Conservation (phyloP, 2,329 filamentous ascomycete genomes). For the Sphaerulina musiva region DNA sequence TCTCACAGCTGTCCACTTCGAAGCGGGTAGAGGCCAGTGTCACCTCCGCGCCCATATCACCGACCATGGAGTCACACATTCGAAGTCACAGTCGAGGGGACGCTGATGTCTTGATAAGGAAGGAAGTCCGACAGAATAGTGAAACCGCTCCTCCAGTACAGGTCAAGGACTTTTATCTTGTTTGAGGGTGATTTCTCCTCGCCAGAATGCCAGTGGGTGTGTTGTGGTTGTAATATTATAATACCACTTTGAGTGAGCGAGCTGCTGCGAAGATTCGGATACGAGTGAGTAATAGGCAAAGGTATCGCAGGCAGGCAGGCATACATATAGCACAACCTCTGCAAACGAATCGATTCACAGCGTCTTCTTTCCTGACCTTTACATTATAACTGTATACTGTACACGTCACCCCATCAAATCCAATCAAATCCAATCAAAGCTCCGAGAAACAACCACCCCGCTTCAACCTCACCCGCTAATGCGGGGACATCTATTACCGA, state of each 20-base stretch:
- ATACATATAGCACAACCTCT: neutral
- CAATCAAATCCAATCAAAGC: neutral
- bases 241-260: neutral
- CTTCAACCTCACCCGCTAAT: neutral
- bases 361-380: too few species aligned
- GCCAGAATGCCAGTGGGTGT: too few species aligned
- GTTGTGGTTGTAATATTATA: too few species aligned
- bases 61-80: conserved; percentile 12
- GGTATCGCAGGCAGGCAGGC: neutral
- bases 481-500: neutral
- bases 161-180: conserved; percentile 12
- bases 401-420: neutral
- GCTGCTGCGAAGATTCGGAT: too few species aligned
- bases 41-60: conserved; percentile 16
- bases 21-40: conserved; percentile 12
- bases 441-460: neutral
- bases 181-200: neutral
- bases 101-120: conserved; percentile 24
- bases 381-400: too few species aligned
- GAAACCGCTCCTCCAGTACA: conserved; percentile 18
- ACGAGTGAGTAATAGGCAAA: neutral
- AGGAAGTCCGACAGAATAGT: conserved; percentile 27
- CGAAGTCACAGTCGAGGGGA: conserved; percentile 11
- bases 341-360: neutral
- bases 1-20: conserved; percentile 8